A percentile compares a stretch with the other conserved stretches of the same genome.
Conservation (phyloP, 2,329 filamentous ascomycete species). For the Emericellopsis cladophorae region DNA sequence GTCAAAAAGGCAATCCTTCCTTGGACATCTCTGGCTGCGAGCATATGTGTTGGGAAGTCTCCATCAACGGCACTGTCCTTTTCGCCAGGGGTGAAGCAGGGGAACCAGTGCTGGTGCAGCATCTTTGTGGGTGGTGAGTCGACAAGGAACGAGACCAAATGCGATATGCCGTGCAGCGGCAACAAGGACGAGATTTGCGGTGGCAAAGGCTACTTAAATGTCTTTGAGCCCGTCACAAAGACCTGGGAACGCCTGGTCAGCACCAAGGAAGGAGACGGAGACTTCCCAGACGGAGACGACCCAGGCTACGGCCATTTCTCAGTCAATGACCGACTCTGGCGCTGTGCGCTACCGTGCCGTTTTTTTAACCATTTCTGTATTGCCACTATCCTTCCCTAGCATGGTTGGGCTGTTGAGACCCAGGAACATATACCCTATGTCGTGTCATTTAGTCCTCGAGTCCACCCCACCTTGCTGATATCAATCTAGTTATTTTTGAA, state of each 20-base stretch:
- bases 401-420: too few species aligned
- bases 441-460: too few species aligned
- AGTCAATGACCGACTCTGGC: not conserved
- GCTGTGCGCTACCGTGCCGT: not conserved
- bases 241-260: too few species aligned
- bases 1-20: slow-evolving; percentile 6
- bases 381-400: too few species aligned
- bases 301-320: not conserved
- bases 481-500: too few species aligned
- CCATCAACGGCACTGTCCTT: slow-evolving; percentile 3
- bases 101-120: slow-evolving; percentile 9
- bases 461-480: too few species aligned
- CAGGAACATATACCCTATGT: too few species aligned
- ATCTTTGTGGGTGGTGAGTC: slow-evolving; percentile 5
- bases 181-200: slow-evolving; percentile 7
- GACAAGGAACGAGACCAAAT: slow-evolving; percentile 4
- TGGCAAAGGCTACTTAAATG: slow-evolving; percentile 6
- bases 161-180: slow-evolving; percentile 7
- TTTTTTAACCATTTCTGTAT: too few species aligned
- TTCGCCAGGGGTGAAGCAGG: slow-evolving; percentile 6
- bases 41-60: slow-evolving; percentile 15
- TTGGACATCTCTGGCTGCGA: slow-evolving; percentile 19
- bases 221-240: slow-evolving; percentile 5
- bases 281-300: not conserved
- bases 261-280: not conserved